Evolutionary conservation across 2,329 filamentous ascomycete genomes (phyloP), one percentile per base, ranked within the genome.

Genomic region (Diaporthe sp.): DNA sequence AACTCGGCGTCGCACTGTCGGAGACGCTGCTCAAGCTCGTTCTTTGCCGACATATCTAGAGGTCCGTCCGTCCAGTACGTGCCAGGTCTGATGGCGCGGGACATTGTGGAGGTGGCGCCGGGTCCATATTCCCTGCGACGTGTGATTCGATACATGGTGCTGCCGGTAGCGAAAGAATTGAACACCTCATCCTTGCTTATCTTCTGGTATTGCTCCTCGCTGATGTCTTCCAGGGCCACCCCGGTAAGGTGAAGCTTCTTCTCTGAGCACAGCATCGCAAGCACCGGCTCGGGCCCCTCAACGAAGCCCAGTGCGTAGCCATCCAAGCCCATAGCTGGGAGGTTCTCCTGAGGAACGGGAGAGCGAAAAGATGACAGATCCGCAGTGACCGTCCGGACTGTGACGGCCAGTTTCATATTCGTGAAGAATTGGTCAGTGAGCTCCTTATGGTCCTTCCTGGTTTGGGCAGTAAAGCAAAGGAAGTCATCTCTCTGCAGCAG

Each of bases 231-330:
- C 19, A 92, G 84, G 22, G 90, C 87, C 58, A 96, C 88, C 0
- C 91, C 94, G 8, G 92, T 92, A 35, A 86, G 85, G 78, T 97
- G 91, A 9, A 98, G 83, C 70, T 86, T 88, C 73, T 89, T 90
- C 77, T 94, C 92, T 17, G 91, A 89, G 82, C 95, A 98, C 30
- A 99, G 89, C 93, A 97, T 97, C 9, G 94, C 93, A 44, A 98
- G 85, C 1, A 99, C 94, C 2, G 94, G 89, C 1, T 93, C 91
- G 0, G 97, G 97, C 0, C 96, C 97, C 44, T 92, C 88, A 8
- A 99, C 81, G 74, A 90, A 94, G 79, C 98, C 94, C 35, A 94
- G 87, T 0, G 95, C 92, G 85, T 94, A 98, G 2, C 93, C 92
- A 76, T 97, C 93, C 66, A 99, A 90, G 0, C 95, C 95, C 82